Evolutionary conservation across 23 red algal species (phyloP), one percentile per base, ranked within the genome.

Genomic region (Gracilaria caudata): DNA sequence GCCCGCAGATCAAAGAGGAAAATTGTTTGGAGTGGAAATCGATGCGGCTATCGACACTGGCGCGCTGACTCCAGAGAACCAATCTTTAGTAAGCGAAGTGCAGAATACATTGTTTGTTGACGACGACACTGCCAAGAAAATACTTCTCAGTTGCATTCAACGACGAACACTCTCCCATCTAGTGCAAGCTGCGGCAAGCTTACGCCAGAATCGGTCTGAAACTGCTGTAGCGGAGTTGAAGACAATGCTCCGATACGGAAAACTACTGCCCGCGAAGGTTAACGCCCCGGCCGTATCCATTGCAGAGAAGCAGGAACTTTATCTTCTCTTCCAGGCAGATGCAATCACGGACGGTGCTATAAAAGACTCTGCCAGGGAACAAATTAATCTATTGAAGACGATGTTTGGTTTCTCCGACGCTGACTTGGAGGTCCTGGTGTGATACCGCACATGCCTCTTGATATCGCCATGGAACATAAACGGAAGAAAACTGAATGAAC

Each of bases 11-110:
- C 93, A 94, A 59, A 78, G 97, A 58, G 60, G 43, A 37, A 89
- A 87, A 30, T 37, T 94, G 26, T 99, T 99, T 78, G 64, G 72
- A 4, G 66, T 94, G 19, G 97, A 99, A 87, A 89, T 99, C 39
- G 97, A 99, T 35, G 75, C 86, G 46, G 92, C 89, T 51, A 99
- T 99, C 63, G 97, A 99, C 68, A 95, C 57, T 75, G 97, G 97
- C n/a, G 61, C 84, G 3, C 46, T 99, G 10, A 86, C 92, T 59
- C 55, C 87, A 32, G 89, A 95, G 30, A 87, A 95, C 24, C 97
- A 99, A 71, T 72, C 51, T 28, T 85, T 93, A 19, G 73, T 99
- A 36, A 16, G 66, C 10, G 89, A 95, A 72, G 64, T 89, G 33
- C 84, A 99, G 60, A 25, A 82, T 24, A 86, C 81, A 10, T 83